Base-by-base conservation (phyloP, 176 grass and related monocot species). In the Alopecurus myosuroides region DNA sequence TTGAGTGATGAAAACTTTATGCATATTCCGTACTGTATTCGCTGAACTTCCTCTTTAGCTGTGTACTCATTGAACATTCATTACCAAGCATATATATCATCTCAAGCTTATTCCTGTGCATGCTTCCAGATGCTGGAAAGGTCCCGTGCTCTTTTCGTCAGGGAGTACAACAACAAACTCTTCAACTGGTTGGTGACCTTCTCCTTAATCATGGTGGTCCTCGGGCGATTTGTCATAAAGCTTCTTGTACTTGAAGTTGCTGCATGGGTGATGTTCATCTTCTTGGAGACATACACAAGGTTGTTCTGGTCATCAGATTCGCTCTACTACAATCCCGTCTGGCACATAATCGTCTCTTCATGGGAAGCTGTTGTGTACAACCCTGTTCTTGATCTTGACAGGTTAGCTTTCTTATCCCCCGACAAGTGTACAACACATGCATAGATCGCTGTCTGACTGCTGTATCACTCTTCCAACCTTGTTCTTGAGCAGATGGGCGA, bases 361-460 rank as follows among this genome's bases (percentile, higher is more conserved):
- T 98, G 97, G 97, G 97, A 98, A 66, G 89, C 91, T 26, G 86
- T 98, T 3, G 96, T 98, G 30, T 95, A 95, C 77, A 98, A 65
- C 69, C 86, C 97, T 68, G 18, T 98, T 81, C 97, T 98, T 84
- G 97, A 98, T 86, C 83, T 95, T 37, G 97, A 95, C 74, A 92
- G 97, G 97, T 86, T 77, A 53, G 77, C 7, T 74, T 29, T 67
- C 28, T 76, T 79, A 48, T 52, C 82, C 34, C 28, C 8, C 79
- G 0, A 9, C 36, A 76, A 61, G n/a, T 40, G 25, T 35, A 82
- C 19, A 30, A 3, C 39, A 17, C 4, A 13, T 25, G 50, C 74
- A 25, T 34, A 33, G 29, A 74, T 14, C 1, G 52, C 52, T 80
- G 9, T 41, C 40, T 12, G 18, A 20, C 1, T 35, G 26, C 42